Base-by-base conservation (phyloP, 805 yeast species). In the Deakozyma indianensis region DNA sequence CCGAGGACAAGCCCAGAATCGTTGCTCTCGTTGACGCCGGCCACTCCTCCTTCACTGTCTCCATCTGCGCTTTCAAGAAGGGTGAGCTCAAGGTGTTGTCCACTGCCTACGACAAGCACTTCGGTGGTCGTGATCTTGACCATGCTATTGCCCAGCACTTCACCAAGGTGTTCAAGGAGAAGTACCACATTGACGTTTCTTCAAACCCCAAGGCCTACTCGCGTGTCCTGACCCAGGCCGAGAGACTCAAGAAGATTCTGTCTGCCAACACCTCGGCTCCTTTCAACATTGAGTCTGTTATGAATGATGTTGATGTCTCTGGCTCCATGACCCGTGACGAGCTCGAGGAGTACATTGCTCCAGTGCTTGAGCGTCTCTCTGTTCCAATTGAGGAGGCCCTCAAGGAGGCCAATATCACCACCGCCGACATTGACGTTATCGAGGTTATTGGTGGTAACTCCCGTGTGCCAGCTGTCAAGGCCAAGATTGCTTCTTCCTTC, bases 381-480 rank as follows among this genome's bases (percentile, higher is more conserved):
- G 74, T 67, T 42, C 96, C 97, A 59, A 73, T 88, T 56, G 83
- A 83, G 65, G 63, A 67, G 45, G 97, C 97, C 50, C 73, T 92
- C 62, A 74, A 74, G 58, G 79, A 76, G 61, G 92, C 98, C 48
- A 81, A 82, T 49, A 63, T 92, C 50, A 60, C 76, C 29, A 68
- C 71, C 51, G 83, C 70, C 22, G 94, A 88, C 49, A 68, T 92
- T 50, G 96, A 88, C 68, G 78, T 87, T 45, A 80, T 92, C 55
- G 99, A 92, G 72, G 79, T 92, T 50, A 82, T 92, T 62, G 99
- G 99, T 71, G 99, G 99, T 57, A 83, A 94, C 65, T 84, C 96
- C 56, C 87, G 99, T 76, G 94, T 92, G 54, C 99, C 99, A 64
- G 70, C 83, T 46, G 73, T 92, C 64, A 92, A 92, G 76, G 75